Evolutionary conservation across 805 yeast genomes (phyloP).

Genomic region (Diddensiella transvaalensis): DNA sequence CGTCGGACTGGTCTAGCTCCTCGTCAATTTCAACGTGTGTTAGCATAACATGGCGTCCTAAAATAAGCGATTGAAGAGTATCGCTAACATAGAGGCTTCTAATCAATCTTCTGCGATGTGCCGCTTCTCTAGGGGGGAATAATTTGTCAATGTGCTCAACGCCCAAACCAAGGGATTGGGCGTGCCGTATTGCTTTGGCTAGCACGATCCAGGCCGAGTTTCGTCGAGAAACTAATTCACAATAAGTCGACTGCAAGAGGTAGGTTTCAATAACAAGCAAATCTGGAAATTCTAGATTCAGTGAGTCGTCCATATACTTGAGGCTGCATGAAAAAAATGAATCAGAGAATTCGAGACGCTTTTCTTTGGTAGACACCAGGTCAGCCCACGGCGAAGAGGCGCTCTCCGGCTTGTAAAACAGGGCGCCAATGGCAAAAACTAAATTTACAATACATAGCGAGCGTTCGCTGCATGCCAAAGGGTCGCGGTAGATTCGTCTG

Average conservation of each 20-base stretch:
- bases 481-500: constrained; percentile 33
- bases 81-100: constrained; percentile 14
- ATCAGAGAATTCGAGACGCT: neutral
- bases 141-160: constrained; percentile 14
- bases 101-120: constrained; percentile 13
- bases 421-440: constrained; percentile 21
- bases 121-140: constrained; percentile 6
- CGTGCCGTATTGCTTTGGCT: constrained; percentile 41
- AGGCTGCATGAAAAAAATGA: neutral
- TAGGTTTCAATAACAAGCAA: constrained; percentile 43
- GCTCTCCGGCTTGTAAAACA: neutral
- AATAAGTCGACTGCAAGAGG: constrained; percentile 37
- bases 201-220: constrained; percentile 40
- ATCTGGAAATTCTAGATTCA: constrained; percentile 30
- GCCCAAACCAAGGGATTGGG: constrained; percentile 40
- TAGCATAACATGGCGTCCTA: constrained; percentile 14
- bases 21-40: constrained; percentile 11
- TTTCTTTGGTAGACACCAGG: neutral
- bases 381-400: neutral
- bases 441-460: constrained; percentile 37
- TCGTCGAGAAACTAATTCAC: constrained; percentile 37
- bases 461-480: constrained; percentile 25
- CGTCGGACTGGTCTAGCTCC: neutral
- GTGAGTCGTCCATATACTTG: neutral
- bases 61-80: constrained; percentile 8